These are phyloP conservation scores for Entophlyctis luteolus DNA, from an alignment of 192 early-diverging fungal genomes.

Conservation along the genomic window DNA sequence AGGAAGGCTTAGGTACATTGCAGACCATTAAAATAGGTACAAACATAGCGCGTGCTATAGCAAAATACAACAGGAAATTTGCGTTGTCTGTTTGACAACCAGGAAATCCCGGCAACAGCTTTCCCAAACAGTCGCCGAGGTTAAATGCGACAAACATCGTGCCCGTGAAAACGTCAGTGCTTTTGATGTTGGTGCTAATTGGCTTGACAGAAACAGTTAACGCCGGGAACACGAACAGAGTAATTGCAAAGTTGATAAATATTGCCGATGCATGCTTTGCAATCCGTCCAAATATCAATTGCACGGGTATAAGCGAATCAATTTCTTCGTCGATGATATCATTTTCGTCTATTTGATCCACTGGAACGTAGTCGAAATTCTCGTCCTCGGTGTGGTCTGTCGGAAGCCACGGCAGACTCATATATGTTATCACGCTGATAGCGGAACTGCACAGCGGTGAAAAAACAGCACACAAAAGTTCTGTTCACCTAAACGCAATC, in stretches of 20 bases:
- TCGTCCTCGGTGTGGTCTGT: not conserved
- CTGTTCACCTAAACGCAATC: not conserved
- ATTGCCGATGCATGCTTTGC: not conserved
- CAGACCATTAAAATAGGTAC: slow-evolving; percentile 3
- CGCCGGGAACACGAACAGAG: slow-evolving; percentile 2
- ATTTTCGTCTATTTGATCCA: not conserved
- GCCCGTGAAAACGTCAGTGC: not conserved
- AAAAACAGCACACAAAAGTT: not conserved
- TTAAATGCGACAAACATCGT: slow-evolving; percentile 14
- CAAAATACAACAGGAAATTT: not conserved
- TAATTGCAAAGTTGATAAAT: not conserved
- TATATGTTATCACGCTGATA: not conserved
- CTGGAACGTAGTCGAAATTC: not conserved
- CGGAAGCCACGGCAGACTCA: not conserved
- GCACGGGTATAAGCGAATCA: not conserved
- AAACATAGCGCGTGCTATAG: not conserved
- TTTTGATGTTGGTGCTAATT: not conserved
- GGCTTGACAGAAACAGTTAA: slow-evolving; percentile 3
- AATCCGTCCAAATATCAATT: not conserved
- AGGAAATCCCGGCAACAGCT: not conserved
- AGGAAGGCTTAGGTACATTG: not conserved
- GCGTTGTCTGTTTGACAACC: not conserved
- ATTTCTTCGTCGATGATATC: not conserved
- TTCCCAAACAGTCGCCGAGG: not conserved
- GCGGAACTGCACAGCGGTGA: not conserved